phyloP scores from a whole-genome alignment of 108 stramenopile species.

The Epithemia pelagica region DNA sequence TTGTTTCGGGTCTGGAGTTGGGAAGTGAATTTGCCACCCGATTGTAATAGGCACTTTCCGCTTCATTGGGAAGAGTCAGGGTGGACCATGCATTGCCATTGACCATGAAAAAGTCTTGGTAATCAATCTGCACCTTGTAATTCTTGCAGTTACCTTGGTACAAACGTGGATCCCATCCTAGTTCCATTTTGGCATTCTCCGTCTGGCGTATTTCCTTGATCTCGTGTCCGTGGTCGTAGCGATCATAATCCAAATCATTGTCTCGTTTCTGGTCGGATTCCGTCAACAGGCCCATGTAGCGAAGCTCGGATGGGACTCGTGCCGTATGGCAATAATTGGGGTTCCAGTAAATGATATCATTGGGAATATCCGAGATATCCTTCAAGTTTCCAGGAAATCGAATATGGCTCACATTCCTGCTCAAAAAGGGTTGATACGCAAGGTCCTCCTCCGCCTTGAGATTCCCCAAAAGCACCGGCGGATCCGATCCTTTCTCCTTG shows the following conservation, averaged over 20 bases:
- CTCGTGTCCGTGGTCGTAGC: neutral
- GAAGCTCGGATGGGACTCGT: constrained; percentile 30
- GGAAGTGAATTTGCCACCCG: no score
- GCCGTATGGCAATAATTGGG: constrained; percentile 35
- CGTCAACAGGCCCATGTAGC: constrained; percentile 31
- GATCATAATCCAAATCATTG: constrained; percentile 11
- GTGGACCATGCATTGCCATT: constrained; percentile 15
- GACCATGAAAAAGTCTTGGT: constrained; percentile 33
- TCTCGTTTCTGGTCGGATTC: constrained; percentile 1
- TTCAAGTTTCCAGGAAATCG: no score
- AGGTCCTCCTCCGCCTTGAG: neutral
- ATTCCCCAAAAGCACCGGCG: neutral
- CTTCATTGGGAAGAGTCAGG: constrained; percentile 35
- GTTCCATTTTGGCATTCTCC: neutral
- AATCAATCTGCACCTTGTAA: constrained; percentile 1
- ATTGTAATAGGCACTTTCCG: constrained; percentile 20
- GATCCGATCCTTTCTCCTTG: neutral
- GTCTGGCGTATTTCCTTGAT: neutral
- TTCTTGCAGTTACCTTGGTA: constrained; percentile 3
- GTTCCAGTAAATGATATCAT: constrained; percentile 13
- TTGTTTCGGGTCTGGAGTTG: no score
- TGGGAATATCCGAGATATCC: constrained; percentile 1
- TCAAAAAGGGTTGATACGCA: neutral
- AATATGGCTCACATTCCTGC: neutral
- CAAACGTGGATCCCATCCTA: neutral